A percentile compares a stretch with the other conserved stretches of the same genome.
These are phyloP conservation scores for Pseudomassariella vexata DNA, from an alignment of 2,329 filamentous ascomycete species.

Conservation along the genomic window DNA sequence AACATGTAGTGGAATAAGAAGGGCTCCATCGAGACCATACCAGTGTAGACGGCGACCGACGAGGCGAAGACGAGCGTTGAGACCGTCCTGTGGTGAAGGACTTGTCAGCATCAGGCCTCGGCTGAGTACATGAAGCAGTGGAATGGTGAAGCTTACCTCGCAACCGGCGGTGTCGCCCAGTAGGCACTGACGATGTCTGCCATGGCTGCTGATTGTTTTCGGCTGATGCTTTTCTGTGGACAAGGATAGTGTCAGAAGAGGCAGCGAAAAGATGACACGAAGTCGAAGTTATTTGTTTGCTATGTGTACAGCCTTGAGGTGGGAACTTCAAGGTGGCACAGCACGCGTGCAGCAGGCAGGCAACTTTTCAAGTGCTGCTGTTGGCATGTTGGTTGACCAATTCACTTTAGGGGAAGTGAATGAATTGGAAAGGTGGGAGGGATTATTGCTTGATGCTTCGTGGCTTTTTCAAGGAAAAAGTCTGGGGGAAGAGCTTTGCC, in stretches of 20 bases:
- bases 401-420: background rate
- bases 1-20: slow-evolving; percentile 48
- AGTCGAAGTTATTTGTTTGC: slow-evolving; percentile 4
- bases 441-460: background rate
- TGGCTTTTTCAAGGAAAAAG: slow-evolving; percentile 4
- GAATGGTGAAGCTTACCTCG: slow-evolving; percentile 27
- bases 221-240: slow-evolving; percentile 1
- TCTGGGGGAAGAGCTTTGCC: background rate
- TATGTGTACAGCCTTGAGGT: background rate
- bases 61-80: slow-evolving; percentile 57
- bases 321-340: slow-evolving; percentile 1
- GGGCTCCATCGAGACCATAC: slow-evolving; percentile 43
- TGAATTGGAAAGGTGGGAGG: slow-evolving; percentile 1
- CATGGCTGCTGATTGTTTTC: slow-evolving; percentile 28
- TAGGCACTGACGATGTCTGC: slow-evolving; percentile 33
- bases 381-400: slow-evolving; percentile 2
- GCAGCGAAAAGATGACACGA: slow-evolving; percentile 6
- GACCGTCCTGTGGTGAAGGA: slow-evolving; percentile 49
- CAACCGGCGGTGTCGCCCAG: slow-evolving; percentile 34
- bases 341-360: slow-evolving; percentile 1
- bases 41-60: slow-evolving; percentile 55
- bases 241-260: background rate
- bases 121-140: background rate
- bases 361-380: slow-evolving; percentile 5
- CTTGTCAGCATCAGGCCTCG: background rate